phyloP scores from a whole-genome alignment of 129 eudicot species.

The carrot (Daucus carota) region DNA sequence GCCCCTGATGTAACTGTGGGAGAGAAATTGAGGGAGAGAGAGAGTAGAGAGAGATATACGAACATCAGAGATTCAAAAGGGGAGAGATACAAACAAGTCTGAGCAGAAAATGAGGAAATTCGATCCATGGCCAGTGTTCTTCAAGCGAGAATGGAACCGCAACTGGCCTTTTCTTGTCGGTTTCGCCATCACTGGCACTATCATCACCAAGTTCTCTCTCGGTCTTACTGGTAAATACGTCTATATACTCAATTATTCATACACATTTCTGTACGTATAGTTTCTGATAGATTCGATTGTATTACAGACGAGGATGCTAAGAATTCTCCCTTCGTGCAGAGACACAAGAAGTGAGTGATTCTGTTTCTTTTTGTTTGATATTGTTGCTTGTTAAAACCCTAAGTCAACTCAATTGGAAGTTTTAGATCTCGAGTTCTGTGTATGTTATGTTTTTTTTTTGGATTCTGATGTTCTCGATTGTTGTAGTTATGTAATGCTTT shows the following conservation, averaged over 20 bases:
- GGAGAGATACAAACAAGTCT: no score
- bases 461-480: background rate
- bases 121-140: slow-evolving; percentile 65
- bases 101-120: slow-evolving; percentile 33
- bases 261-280: background rate
- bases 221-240: slow-evolving; percentile 33
- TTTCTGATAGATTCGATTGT: background rate
- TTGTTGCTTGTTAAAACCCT: background rate
- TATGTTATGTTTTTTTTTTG: background rate
- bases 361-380: background rate
- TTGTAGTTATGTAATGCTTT: background rate
- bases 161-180: slow-evolving; percentile 61
- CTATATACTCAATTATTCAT: background rate
- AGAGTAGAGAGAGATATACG: no score
- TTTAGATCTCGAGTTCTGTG: background rate
- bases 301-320: slow-evolving; percentile 50
- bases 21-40: no score
- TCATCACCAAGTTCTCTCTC: slow-evolving; percentile 48
- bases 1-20: no score
- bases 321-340: slow-evolving; percentile 47
- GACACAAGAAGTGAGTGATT: slow-evolving; percentile 35
- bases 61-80: no score
- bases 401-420: slow-evolving; percentile 1
- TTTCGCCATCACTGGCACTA: slow-evolving; percentile 46
- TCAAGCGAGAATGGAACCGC: slow-evolving; percentile 49